Evolutionary conservation across 2,329 filamentous ascomycete genomes (phyloP), one percentile per base, ranked within the genome.

Genomic region (Rhynchosporium secalis): DNA sequence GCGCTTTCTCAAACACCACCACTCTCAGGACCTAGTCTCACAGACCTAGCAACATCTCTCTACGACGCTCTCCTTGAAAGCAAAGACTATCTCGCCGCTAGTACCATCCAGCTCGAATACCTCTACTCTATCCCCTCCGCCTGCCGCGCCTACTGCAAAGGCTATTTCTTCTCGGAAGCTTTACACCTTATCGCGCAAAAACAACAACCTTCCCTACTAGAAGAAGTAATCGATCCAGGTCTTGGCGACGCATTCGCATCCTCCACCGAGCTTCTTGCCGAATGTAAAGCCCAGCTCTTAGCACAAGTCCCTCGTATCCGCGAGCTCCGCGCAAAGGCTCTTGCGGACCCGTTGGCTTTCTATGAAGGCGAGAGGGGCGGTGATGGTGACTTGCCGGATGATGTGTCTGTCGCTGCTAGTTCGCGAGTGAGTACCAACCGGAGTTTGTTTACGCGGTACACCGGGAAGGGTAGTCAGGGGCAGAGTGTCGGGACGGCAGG

Each of bases 371-470:
- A 92, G 69, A 80, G 85, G 4, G 78, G 79, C 4, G 78, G 76
- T 1, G 87, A 84, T 61, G 80, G 77, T 4, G 91, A 96, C 68
- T 82, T 96, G 1, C 95, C 94, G 0, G 95, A 99, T 73, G 93
- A 99, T 76, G 83, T 99, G 56, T 96, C 92, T 1, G 81, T 99
- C 2, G 95, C 95, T 0, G 90, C 93, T 0, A 83, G 79, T 58
- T 96, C 92, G 3, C 86, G 93, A 58, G 80, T 92, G 26, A 90
- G 86, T 64, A 97, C 94, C 0, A 85, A 86, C 48, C 89, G 90
- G n/a, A 93, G 89, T 33, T 84, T 99, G 74, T 96, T 98, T 80
- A 98, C 94, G 4, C 81, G 92, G 26, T 98, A 97, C 77, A 96
- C 92, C 0, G 89, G 90, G 63, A 89, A 88, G 64, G 70, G 63